Evolutionary conservation across 768 basidiomycete genomes (phyloP), one percentile per base, ranked within the genome.

Genomic region (Trametes cingulata): DNA sequence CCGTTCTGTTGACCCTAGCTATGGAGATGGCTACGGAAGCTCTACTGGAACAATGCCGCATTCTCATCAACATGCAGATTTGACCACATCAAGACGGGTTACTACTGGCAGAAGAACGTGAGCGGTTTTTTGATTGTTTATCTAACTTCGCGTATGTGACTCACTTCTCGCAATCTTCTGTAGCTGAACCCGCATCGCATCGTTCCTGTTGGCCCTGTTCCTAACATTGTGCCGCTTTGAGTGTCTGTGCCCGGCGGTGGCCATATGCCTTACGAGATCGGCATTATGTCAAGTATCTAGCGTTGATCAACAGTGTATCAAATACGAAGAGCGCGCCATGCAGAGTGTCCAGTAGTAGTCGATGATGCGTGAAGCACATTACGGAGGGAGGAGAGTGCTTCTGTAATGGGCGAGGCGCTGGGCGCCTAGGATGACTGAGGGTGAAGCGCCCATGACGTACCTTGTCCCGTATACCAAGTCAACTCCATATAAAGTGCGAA

Each of bases 41-140:
- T 98, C 19, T 98, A 99, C 79, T 98, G 94, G 95, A 90, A 87
- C 62, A 78, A 87, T 65, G 76, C 86, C 0, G 93, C 93, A 8
- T 98, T 99, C 85, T 86, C 86, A 71, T 82, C 85, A 4, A 86
- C 88, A 10, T 96, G 95, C 39, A 79, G 95, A 68, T 98, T 98
- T 70, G 84, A 91, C 19, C 95, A 97, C 73, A 90, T 91, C 78
- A 90, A 90, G 75, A 83, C 81, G 0, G 81, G 84, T 66, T 90
- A 90, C 66, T 89, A 84, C 62, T 88, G 84, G 41, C 84, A 85
- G 57, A 33, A 74, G 6, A 60, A 68, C 57, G 84, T 85, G 24
- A 20, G 39, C 45, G 10, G n/a, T 29, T 17, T 29, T 52, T 10
- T 37, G n/a, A 24, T 36, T 27, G 3, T 39, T n/a, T 25, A n/a